Conservation (phyloP, 208 protist species). For the Phytomonas francai region DNA sequence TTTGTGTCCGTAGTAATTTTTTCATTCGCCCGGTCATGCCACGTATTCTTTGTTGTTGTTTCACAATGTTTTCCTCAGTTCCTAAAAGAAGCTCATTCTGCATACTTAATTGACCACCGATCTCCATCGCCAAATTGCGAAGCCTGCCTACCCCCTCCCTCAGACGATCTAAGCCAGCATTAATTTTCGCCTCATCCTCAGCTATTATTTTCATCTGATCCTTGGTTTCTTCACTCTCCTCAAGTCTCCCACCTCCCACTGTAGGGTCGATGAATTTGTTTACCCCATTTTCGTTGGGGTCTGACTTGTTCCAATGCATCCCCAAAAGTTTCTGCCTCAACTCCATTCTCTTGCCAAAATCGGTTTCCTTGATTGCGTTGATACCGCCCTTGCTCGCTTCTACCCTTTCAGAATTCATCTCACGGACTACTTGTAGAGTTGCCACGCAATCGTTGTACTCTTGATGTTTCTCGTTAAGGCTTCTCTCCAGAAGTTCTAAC, state of each 20-base stretch:
- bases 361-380: slow-evolving; percentile 28
- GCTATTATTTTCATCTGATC: slow-evolving; percentile 57
- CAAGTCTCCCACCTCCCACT: slow-evolving; percentile 48
- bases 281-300: slow-evolving; percentile 15
- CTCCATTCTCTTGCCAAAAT: slow-evolving; percentile 39
- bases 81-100: slow-evolving; percentile 62
- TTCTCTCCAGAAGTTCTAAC: slow-evolving; percentile 30
- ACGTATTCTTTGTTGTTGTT: slow-evolving; percentile 36
- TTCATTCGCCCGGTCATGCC: slow-evolving; percentile 43
- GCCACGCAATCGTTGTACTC: slow-evolving; percentile 44
- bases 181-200: slow-evolving; percentile 54
- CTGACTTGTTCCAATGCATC: slow-evolving; percentile 21
- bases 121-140: slow-evolving; percentile 40
- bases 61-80: slow-evolving; percentile 50
- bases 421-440: slow-evolving; percentile 39
- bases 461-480: slow-evolving; percentile 22
- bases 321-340: slow-evolving; percentile 44
- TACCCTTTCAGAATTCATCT: slow-evolving; percentile 39
- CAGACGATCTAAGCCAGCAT: slow-evolving; percentile 49
- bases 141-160: slow-evolving; percentile 45
- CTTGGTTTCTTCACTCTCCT: slow-evolving; percentile 49
- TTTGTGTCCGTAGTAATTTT: slow-evolving; percentile 48
- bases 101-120: slow-evolving; percentile 55
- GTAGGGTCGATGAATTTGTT: slow-evolving; percentile 37
- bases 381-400: slow-evolving; percentile 20